These are phyloP conservation scores for Puccinia hordei DNA, from an alignment of 1,284 basidiomycete species.

Conservation along the genomic window DNA sequence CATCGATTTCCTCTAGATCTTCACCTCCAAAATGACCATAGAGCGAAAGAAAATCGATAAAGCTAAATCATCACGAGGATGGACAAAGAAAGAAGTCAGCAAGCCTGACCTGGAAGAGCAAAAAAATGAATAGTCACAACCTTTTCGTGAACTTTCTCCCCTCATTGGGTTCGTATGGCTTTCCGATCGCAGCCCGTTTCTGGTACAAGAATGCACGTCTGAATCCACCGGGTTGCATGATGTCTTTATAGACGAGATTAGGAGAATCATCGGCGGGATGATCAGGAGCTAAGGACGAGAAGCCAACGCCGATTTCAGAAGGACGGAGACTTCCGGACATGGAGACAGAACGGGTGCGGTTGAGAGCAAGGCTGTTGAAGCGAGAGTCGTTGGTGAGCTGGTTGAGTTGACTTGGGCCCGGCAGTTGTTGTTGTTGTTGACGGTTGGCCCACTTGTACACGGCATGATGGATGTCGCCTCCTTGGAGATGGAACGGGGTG, in stretches of 20 bases:
- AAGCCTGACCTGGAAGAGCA: constrained; percentile 15
- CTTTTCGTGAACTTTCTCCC: constrained; percentile 31
- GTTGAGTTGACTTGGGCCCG: neutral
- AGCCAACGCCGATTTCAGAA: constrained; percentile 4
- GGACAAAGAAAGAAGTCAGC: neutral
- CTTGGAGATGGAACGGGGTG: constrained; percentile 55
- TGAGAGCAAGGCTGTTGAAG: constrained; percentile 5
- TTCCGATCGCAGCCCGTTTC: constrained; percentile 31
- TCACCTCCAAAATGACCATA: constrained; percentile 89
- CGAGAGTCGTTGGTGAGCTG: neutral
- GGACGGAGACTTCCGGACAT: constrained; percentile 29
- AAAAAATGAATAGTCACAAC: neutral
- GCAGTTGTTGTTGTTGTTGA: constrained; percentile 2
- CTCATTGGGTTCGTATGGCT: neutral
- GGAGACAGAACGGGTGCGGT: constrained; percentile 41
- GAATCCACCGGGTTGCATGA: constrained; percentile 48
- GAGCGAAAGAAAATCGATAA: constrained; percentile 87
- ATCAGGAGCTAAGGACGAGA: neutral
- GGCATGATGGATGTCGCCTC: constrained; percentile 55
- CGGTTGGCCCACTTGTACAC: constrained; percentile 55
- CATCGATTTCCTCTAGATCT: constrained; percentile 84
- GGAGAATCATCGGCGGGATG: neutral
- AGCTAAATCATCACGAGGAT: constrained; percentile 66
- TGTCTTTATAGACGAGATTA: constrained; percentile 38
- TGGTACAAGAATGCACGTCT: constrained; percentile 33